phyloP scores from a whole-genome alignment of 352 stramenopile species.

The Phytophthora chlamydospora region DNA sequence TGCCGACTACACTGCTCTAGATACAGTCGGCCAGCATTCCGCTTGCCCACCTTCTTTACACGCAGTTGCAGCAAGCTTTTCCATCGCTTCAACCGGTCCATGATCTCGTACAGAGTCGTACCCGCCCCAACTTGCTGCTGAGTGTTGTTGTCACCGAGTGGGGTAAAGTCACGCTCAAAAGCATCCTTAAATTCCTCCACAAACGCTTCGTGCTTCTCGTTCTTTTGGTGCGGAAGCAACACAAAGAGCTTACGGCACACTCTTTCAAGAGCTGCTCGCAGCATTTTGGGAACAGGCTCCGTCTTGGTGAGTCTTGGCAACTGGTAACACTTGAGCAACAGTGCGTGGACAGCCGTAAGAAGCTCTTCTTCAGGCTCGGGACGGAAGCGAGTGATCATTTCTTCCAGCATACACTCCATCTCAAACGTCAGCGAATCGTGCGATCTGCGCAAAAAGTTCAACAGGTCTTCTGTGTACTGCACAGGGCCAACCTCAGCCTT shows the following conservation, averaged over 20 bases:
- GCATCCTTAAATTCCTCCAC: constrained; percentile 86
- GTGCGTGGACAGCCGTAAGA: constrained; percentile 94
- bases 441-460: constrained; percentile 94
- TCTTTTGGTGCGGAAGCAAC: constrained; percentile 79
- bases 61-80: constrained; percentile 89
- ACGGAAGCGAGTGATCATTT: constrained; percentile 98
- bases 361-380: constrained; percentile 98
- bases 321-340: constrained; percentile 95
- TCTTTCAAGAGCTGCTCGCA: constrained; percentile 90
- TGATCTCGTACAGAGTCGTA: constrained; percentile 82
- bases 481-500: constrained; percentile 84
- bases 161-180: constrained; percentile 89
- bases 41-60: constrained; percentile 77
- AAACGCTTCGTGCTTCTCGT: constrained; percentile 89
- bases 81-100: constrained; percentile 92
- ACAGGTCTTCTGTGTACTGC: constrained; percentile 92
- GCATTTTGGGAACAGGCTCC: constrained; percentile 86
- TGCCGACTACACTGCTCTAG: constrained; percentile 91
- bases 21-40: constrained; percentile 72
- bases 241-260: constrained; percentile 94
- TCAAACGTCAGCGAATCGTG: constrained; percentile 91
- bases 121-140: constrained; percentile 30
- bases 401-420: constrained; percentile 98
- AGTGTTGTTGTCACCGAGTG: constrained; percentile 33
- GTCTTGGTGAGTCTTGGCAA: constrained; percentile 79